Percentiles rank a stretch among this genome's conserved stretches.
Conservation (phyloP, 768 basidiomycete species). For the Terana coerulea region DNA sequence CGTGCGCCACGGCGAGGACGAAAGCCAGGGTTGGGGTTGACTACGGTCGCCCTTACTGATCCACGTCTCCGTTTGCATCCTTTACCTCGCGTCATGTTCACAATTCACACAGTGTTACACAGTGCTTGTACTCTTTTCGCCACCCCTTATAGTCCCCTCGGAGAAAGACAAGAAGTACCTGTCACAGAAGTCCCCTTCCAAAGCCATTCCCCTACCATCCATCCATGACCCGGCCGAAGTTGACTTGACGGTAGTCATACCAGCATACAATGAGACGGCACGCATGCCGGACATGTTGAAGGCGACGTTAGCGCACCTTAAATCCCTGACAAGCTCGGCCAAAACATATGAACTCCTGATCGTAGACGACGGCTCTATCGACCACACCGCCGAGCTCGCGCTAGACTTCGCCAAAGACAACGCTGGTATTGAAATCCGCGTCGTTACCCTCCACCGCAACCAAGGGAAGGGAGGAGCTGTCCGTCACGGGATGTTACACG, state of each 20-base stretch:
- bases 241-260: constrained; percentile 79
- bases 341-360: constrained; percentile 75
- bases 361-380: constrained; percentile 86
- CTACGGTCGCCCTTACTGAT: constrained; percentile 36
- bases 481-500: constrained; percentile 84
- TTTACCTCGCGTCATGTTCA: constrained; percentile 10
- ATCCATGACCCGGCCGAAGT: constrained; percentile 56
- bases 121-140: constrained; percentile 72
- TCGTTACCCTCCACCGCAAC: constrained; percentile 77
- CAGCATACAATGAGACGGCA: constrained; percentile 88
- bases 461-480: constrained; percentile 93
- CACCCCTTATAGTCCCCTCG: constrained; percentile 55
- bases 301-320: constrained; percentile 66
- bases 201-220: constrained; percentile 51
- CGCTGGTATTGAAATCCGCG: constrained; percentile 59
- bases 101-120: constrained; percentile 54
- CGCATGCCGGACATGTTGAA: constrained; percentile 83
- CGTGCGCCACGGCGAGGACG: constrained; percentile 65
- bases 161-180: constrained; percentile 71
- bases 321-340: constrained; percentile 26
- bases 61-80: constrained; percentile 14
- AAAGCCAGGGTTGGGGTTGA: constrained; percentile 48
- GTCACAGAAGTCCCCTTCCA: constrained; percentile 48
- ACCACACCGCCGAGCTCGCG: constrained; percentile 66
- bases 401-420: constrained; percentile 59